phyloP scores from a whole-genome alignment of 2,329 filamentous ascomycete genomes.

The Aspergillus caelatus region DNA sequence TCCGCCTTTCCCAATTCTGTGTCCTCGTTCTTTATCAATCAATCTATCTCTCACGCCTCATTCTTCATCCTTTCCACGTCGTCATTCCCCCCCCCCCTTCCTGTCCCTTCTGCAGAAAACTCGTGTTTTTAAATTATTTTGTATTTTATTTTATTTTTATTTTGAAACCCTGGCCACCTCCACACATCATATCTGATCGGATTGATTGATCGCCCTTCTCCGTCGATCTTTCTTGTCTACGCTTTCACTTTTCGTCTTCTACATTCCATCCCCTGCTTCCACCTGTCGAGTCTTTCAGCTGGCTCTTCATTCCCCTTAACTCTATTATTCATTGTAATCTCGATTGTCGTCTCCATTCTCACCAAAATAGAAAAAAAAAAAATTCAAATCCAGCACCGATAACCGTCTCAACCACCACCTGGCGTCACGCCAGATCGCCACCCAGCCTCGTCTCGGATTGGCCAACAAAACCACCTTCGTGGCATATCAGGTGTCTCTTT shows the following conservation, averaged over 20 bases:
- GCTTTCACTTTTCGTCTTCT: slow-evolving; percentile 1
- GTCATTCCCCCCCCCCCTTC: background rate
- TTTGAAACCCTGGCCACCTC: slow-evolving; percentile 1
- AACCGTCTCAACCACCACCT: slow-evolving; percentile 5
- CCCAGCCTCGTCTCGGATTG: slow-evolving; percentile 13
- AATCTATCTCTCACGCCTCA: slow-evolving; percentile 6
- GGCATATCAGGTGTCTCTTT: slow-evolving; percentile 16
- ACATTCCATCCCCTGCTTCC: background rate
- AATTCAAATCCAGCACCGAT: background rate
- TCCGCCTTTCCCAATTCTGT: slow-evolving; percentile 1
- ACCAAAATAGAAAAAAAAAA: background rate
- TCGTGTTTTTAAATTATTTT: background rate
- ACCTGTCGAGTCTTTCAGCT: background rate
- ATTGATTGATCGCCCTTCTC: slow-evolving; percentile 19
- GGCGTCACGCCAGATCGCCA: slow-evolving; percentile 18
- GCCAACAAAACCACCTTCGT: slow-evolving; percentile 10
- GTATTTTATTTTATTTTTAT: background rate
- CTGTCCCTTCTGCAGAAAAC: background rate
- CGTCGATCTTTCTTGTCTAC: slow-evolving; percentile 19
- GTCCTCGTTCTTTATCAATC: slow-evolving; percentile 9
- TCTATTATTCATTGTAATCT: background rate
- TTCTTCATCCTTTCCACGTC: background rate
- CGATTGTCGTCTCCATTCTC: slow-evolving; percentile 5
- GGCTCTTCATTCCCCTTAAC: background rate
- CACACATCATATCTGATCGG: slow-evolving; percentile 28